Evolutionary conservation across 2,329 filamentous ascomycete species (phyloP), one percentile per base, ranked within the genome.

Genomic region (Chaetomium sp.): DNA sequence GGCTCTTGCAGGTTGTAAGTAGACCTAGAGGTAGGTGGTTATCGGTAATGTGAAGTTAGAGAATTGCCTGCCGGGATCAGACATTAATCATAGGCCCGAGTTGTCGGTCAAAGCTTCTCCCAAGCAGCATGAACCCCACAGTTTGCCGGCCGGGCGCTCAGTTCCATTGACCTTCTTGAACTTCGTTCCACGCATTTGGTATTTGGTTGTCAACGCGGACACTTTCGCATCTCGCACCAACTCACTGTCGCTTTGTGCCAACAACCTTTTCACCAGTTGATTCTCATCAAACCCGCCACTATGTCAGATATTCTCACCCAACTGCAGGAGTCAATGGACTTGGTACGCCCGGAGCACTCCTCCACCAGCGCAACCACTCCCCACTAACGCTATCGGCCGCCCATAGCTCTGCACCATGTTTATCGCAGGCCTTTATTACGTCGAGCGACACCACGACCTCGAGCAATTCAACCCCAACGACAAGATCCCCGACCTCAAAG

Each of bases 241-340:
- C 42, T 10, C n/a, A 19, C 19, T 21, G n/a, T 47, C n/a, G 6
- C 42, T 21, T 47, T 21, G 8, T n/a, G 42, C 31, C 19, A 16
- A 13, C 31, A 8, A 38, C n/a, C 12, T n/a, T 10, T 16, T 21
- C 8, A 4, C n/a, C 31, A 33, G n/a, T n/a, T 8, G n/a, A 7
- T 38, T 25, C 5, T 4, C 29, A 23, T 8, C 31, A 31, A 6
- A 2, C 49, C 49, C 33, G 1, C 49, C 25, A 63, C 68, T 7
- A 92, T 92, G 87, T 84, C 85, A 31, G 92, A 96, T 74, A 83
- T 89, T 67, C 83, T 96, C 64, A 94, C 92, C 1, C 91, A 95
- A 76, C 82, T 95, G 64, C 92, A 96, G 78, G 91, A 95, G 79
- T 89, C 90, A 76, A 86, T 94, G 66, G 91, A 95, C 73, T 87